Conservation (phyloP, 257 asterid species). For the Gardenia jasminoides region DNA sequence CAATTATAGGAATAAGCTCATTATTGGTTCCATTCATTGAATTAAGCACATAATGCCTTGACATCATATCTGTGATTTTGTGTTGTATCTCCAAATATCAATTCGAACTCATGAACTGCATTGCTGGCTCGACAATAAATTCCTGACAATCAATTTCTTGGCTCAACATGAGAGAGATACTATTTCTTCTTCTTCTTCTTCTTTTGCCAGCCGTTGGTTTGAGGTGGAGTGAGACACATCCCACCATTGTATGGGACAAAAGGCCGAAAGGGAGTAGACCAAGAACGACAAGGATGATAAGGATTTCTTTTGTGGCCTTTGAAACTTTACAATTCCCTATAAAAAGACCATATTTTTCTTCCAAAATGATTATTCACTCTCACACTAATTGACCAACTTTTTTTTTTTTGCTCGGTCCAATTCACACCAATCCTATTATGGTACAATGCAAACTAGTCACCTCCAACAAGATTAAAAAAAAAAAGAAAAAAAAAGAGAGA, state of each 20-base stretch:
- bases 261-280: slow-evolving; percentile 34
- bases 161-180: background rate
- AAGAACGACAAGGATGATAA: slow-evolving; percentile 29
- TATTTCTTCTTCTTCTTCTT: background rate
- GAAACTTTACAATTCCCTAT: slow-evolving; percentile 22
- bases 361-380: slow-evolving; percentile 20
- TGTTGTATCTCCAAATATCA: background rate
- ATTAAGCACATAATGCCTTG: background rate
- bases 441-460: slow-evolving; percentile 7
- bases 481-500: too few relatives aligned
- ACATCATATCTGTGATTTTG: background rate
- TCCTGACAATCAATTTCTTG: slow-evolving; percentile 9
- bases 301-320: slow-evolving; percentile 13
- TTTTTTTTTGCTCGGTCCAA: slow-evolving; percentile 5
- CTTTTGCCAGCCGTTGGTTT: slow-evolving; percentile 27
- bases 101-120: slow-evolving; percentile 13
- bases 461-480: slow-evolving; percentile 2
- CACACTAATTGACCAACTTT: slow-evolving; percentile 25
- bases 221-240: slow-evolving; percentile 29
- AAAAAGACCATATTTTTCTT: slow-evolving; percentile 6
- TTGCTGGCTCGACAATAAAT: background rate
- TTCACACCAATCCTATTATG: slow-evolving; percentile 19
- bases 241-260: slow-evolving; percentile 28
- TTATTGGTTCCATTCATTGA: slow-evolving; percentile 6
- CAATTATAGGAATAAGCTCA: slow-evolving; percentile 1